Evolutionary conservation across 2,329 filamentous ascomycete species (phyloP), one percentile per base, ranked within the genome.

Genomic region (Arthrobotrys entomopaga): DNA sequence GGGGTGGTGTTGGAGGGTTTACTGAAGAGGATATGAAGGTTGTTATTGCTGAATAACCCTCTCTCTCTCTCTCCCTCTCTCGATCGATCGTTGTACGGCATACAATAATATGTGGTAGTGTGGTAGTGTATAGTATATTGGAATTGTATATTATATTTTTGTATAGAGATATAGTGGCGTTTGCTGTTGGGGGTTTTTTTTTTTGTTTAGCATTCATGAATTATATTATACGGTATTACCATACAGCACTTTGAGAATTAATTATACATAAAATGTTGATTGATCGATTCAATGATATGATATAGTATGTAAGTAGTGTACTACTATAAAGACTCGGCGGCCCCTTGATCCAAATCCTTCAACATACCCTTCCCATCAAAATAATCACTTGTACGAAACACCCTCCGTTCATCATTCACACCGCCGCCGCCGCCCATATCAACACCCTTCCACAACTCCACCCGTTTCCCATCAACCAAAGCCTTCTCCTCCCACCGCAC

Each of bases 1-100:
- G 82, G 80, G 83, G 85, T 71, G 85, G 85, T 0, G 82, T 81
- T 54, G 80, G 80, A 40, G 82, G 83, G 61, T 86, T 85, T 77
- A 79, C 78, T 49, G 76, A 73, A 24, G 83, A 83, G 61, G 84
- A 86, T 80, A 84, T 82, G 80, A 79, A 64, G 67, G 71, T 49
- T 19, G 75, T 80, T n/a, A 61, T 80, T 48, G 57, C 49, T 13
- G 16, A 57, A 40, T 54, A 52, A 19, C 42, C 6, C 8, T 34
- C 29, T 10, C 7, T 1, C 10, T 34, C 29, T 34, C 29, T 3
- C 29, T n/a, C n/a, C n/a, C n/a, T n/a, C n/a, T n/a, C n/a, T n/a
- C n/a, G n/a, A n/a, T n/a, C n/a, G n/a, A n/a, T n/a, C n/a, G n/a
- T n/a, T n/a, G n/a, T n/a, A n/a, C n/a, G n/a, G n/a, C n/a, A n/a